phyloP scores from a whole-genome alignment of 352 stramenopile genomes.

The Blastocystis sp. region DNA sequence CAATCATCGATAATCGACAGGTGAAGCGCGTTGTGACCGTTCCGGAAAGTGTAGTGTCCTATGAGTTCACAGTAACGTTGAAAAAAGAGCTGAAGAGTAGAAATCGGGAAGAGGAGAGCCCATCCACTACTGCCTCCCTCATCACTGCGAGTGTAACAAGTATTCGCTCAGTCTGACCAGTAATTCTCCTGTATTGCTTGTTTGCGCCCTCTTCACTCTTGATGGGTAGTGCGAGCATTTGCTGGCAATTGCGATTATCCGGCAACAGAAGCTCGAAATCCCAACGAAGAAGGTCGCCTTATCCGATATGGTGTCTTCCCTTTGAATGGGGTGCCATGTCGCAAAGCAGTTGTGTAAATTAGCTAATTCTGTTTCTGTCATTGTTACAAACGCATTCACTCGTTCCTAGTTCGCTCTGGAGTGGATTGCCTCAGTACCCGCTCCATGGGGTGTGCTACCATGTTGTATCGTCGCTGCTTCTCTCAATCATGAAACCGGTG shows the following conservation, averaged over 20 bases:
- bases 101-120: constrained; percentile 4
- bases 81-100: constrained; percentile 3
- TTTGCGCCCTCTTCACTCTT: not conserved
- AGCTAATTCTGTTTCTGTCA: too few relatives aligned
- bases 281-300: constrained; percentile 18
- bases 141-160: constrained; percentile 8
- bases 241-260: constrained; percentile 14
- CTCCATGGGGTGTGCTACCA: too few relatives aligned
- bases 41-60: constrained; percentile 36
- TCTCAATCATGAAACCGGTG: too few relatives aligned
- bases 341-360: too few relatives aligned
- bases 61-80: constrained; percentile 12
- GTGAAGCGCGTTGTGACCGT: constrained; percentile 9
- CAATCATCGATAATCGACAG: constrained; percentile 22
- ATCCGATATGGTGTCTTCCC: constrained; percentile 1
- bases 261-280: constrained; percentile 14
- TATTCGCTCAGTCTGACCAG: not conserved
- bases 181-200: constrained; percentile 14
- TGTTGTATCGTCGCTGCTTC: too few relatives aligned
- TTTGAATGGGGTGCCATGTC: not conserved
- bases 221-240: constrained; percentile 46
- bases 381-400: too few relatives aligned
- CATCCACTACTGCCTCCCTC: constrained; percentile 24
- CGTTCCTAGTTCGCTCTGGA: too few relatives aligned
- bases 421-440: too few relatives aligned